Base-by-base conservation (phyloP, 2,329 filamentous ascomycete genomes). In the Madurella mycetomatis region DNA sequence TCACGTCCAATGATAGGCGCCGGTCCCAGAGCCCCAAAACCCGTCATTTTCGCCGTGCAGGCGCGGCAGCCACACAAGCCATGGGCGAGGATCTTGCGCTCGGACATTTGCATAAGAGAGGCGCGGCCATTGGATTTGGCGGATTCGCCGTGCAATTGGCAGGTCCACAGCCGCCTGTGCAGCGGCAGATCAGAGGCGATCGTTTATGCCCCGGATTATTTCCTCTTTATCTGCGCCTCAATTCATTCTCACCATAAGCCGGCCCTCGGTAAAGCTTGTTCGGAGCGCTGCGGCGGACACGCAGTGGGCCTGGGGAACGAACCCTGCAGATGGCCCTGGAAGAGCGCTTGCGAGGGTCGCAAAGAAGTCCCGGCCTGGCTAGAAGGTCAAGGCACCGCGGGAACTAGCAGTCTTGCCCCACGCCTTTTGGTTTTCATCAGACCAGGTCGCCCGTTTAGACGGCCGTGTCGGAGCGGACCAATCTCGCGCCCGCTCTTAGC, bases 161-260 rank as follows among this genome's bases (percentile, higher is more conserved):
- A 37, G 37, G 48, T 46, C 46, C 30, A 51, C 53, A 53, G 31
- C 57, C 44, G 47, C 53, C 52, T 41, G 41, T 47, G 43, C 19
- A 51, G 55, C 60, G 41, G 55, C 39, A 54, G 51, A 58, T 60
- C 55, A 41, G 41, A 49, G 59, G 41, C 46, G 59, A 62, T 62
- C 60, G 32, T 18, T 54, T 41, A 62, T 62, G 60, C 58, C 19
- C 45, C 54, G 49, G 48, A 41, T 32, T 47, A 37, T 52, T 52
- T 45, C 12, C 8, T 9, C 4, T 5, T 18, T 18, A 19, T 34
- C 49, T 25, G 41, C 32, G 17, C 4, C 30, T 42, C 11, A 42
- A 51, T 34, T 41, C 31, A 45, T 31, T n/a, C 9, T 5, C 5
- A n/a, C 11, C 13, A 17, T 13, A 34, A 17, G 31, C 34, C 34